These are phyloP conservation scores for Mycena rebaudengoi DNA, from an alignment of 768 basidiomycete genomes.

Conservation along the genomic window DNA sequence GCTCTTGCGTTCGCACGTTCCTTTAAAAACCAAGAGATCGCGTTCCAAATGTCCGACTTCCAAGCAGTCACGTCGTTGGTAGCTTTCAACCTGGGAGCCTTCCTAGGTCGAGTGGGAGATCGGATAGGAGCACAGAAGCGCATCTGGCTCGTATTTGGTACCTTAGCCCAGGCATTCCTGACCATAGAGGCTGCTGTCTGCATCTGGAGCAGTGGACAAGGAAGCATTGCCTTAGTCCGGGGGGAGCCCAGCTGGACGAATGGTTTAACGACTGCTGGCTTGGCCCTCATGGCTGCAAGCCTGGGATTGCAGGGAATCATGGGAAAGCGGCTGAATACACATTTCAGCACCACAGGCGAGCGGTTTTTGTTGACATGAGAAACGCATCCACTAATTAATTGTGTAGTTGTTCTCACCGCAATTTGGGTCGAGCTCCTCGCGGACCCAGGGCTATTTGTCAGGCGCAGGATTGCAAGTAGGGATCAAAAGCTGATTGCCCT, in stretches of 20 bases:
- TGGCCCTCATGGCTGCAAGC: constrained; percentile 83
- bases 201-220: constrained; percentile 73
- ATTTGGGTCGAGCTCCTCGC: constrained; percentile 90
- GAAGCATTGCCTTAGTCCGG: constrained; percentile 58
- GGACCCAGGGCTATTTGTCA: constrained; percentile 79
- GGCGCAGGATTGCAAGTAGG: constrained; percentile 59
- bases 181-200: constrained; percentile 76
- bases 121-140: constrained; percentile 76
- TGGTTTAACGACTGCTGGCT: constrained; percentile 65
- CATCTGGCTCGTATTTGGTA: constrained; percentile 76
- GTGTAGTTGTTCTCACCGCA: constrained; percentile 85
- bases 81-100: constrained; percentile 77
- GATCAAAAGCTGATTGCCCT: constrained; percentile 79
- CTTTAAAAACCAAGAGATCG: constrained; percentile 60
- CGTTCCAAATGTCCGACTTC: constrained; percentile 81
- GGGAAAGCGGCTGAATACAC: constrained; percentile 80
- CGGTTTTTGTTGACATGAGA: too few relatives aligned
- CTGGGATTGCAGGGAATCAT: constrained; percentile 89
- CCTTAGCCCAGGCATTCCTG: constrained; percentile 75
- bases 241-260: constrained; percentile 78
- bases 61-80: constrained; percentile 82
- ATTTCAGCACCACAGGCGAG: constrained; percentile 80
- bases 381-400: too few relatives aligned
- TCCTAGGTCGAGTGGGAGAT: constrained; percentile 82
- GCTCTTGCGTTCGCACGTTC: constrained; percentile 82